Conservation (phyloP, 2,329 filamentous ascomycete species). For the Pseudocercospora macadamiae region DNA sequence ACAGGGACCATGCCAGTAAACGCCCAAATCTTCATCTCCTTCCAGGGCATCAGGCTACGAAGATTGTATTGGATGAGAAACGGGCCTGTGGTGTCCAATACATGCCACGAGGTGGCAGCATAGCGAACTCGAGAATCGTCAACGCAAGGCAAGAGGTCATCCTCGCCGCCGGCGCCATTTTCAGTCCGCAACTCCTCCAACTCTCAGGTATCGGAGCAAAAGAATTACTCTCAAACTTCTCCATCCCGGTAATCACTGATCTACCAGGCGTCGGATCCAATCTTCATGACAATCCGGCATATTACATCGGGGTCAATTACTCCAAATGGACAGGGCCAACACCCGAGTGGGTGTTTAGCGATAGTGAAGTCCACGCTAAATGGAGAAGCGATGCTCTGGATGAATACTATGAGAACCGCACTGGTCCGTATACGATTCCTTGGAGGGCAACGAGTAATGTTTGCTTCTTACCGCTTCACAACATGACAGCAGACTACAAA, state of each 20-base stretch:
- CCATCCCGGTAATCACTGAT: slow-evolving; percentile 57
- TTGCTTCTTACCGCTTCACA: too few relatives aligned
- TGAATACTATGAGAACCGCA: too few relatives aligned
- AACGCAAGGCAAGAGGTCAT: slow-evolving; percentile 55
- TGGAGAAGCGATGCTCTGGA: too few relatives aligned
- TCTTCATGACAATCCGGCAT: slow-evolving; percentile 57
- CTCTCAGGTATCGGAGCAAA: slow-evolving; percentile 61
- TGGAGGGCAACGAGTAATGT: too few relatives aligned
- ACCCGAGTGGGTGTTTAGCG: too few relatives aligned
- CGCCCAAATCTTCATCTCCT: not conserved
- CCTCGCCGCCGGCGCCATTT: slow-evolving; percentile 59
- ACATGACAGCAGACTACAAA: too few relatives aligned
- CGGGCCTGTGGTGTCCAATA: not conserved
- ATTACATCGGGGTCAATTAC: too few relatives aligned
- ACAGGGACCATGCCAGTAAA: not conserved
- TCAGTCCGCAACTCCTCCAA: slow-evolving; percentile 62
- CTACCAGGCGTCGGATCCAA: slow-evolving; percentile 66
- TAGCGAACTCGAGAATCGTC: slow-evolving; percentile 23
- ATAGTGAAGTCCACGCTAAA: too few relatives aligned
- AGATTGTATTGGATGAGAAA: not conserved
- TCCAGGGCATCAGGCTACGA: not conserved
- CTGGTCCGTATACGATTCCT: too few relatives aligned
- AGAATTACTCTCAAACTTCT: slow-evolving; percentile 11
- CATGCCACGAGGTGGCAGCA: not conserved
- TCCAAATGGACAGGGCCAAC: too few relatives aligned